Evolutionary conservation across 2,329 filamentous ascomycete genomes (phyloP).

Genomic region (Aspergillus neotritici): DNA sequence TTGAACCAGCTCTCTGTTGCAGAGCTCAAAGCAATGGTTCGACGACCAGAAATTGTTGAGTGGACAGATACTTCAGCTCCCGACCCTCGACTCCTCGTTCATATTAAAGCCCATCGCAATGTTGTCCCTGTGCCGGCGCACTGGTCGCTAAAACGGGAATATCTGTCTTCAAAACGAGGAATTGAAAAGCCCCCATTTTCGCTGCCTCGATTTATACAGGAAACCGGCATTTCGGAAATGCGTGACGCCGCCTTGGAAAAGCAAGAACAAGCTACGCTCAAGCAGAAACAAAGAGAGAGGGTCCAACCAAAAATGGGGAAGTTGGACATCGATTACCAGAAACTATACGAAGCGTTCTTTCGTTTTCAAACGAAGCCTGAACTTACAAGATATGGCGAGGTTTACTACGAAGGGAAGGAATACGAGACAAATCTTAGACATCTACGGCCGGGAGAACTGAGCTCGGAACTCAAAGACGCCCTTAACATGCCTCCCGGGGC

Average conservation of each 20-base stretch:
- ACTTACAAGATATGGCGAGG: constrained; percentile 89
- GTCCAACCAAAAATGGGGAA: constrained; percentile 96
- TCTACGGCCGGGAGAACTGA: constrained; percentile 82
- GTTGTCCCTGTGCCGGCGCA: constrained; percentile 90
- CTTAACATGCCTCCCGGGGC: constrained; percentile 89
- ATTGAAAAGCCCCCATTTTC: constrained; percentile 93
- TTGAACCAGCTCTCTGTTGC: constrained; percentile 89
- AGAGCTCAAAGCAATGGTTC: constrained; percentile 86
- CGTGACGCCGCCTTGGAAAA: constrained; percentile 93
- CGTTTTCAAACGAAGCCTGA: constrained; percentile 94
- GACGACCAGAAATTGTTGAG: constrained; percentile 88
- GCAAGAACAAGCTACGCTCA: constrained; percentile 82
- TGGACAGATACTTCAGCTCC: constrained; percentile 94
- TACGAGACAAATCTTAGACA: constrained; percentile 92
- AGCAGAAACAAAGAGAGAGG: constrained; percentile 91
- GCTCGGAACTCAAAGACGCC: constrained; percentile 83
- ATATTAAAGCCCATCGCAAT: constrained; percentile 92
- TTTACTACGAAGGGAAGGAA: constrained; percentile 99
- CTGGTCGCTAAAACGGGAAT: constrained; percentile 95
- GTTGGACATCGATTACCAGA: constrained; percentile 96
- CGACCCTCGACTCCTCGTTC: constrained; percentile 81
- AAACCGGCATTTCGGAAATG: constrained; percentile 98
- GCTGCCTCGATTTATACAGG: constrained; percentile 91
- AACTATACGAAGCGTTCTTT: constrained; percentile 97
- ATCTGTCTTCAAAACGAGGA: constrained; percentile 91